Conservation (phyloP, 495 filamentous ascomycete species). For the Penicillium taxi region DNA sequence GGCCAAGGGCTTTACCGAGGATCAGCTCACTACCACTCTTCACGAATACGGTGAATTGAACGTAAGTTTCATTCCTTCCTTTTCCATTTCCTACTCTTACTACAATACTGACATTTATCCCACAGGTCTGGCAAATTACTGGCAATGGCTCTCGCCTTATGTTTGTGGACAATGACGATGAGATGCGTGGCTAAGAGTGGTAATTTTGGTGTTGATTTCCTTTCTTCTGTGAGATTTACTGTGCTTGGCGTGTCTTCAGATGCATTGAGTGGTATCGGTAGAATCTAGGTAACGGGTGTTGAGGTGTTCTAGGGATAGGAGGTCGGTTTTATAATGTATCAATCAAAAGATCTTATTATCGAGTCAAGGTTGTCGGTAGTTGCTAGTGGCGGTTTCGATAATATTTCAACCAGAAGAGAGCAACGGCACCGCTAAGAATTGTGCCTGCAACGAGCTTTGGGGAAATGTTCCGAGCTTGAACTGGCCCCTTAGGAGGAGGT, state of each 20-base stretch:
- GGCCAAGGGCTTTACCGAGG: conserved; percentile 92
- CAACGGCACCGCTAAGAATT: too few species aligned
- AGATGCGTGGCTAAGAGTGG: conserved; percentile 43
- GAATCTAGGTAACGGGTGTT: conserved; percentile 20
- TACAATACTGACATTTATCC: conserved; percentile 12
- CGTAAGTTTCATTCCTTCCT: conserved; percentile 59
- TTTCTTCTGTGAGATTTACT: conserved; percentile 9
- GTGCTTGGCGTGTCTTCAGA: conserved; percentile 8
- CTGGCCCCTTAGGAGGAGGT: too few species aligned
- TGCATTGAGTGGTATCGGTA: conserved; percentile 22
- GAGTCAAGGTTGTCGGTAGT: too few species aligned
- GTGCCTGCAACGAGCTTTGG: too few species aligned
- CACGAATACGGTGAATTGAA: conserved; percentile 82
- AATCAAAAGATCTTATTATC: conserved; percentile 18
- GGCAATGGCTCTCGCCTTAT: conserved; percentile 78
- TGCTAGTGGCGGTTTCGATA: too few species aligned
- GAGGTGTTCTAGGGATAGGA: conserved; percentile 13
- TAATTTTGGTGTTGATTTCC: not conserved
- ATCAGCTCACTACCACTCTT: conserved; percentile 77
- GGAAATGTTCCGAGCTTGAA: too few species aligned
- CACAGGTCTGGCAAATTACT: conserved; percentile 89
- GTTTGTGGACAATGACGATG: conserved; percentile 59
- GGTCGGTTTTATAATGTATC: conserved; percentile 12
- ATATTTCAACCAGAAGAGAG: too few species aligned
- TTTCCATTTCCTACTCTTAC: not conserved